Base-by-base conservation (phyloP, 73 alveolate genomes). In the Uronychia setigera region DNA sequence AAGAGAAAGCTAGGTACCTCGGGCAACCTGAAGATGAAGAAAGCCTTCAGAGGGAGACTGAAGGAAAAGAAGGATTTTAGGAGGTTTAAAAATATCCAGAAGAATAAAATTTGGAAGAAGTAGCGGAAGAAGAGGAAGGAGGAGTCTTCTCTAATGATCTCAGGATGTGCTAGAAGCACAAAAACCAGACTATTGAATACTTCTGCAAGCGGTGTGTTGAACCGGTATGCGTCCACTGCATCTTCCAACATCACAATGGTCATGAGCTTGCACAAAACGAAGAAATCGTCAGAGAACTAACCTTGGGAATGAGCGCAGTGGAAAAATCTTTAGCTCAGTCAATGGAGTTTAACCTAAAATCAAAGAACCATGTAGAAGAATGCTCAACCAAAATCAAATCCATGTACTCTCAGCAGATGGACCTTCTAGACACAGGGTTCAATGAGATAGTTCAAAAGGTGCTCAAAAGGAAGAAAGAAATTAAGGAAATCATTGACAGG, bases 161-260 rank as follows among this genome's bases (percentile, higher is more conserved):
- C 5, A 46, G 19, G 67, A 11, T 46, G 67, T 46, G 67, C 67
- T 11, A 19, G 5, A 46, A 46, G 67, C 67, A 46, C 67, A 5
- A 46, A 5, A 46, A 46, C 67, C 67, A 46, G 67, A 46, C 67
- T 19, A 46, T 46, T 19, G 67, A 46, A 19, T 46, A 46, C 19
- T 46, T 46, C 19, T 46, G 67, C 67, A 46, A 19, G 67, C 5
- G 67, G 67, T 46, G 67, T 19, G 5, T 5, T 19, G 67, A 11
- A 19, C 67, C 67, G 19, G 67, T 46, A 5, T 46, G 67, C 67
- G 67, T 46, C 67, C 67, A 46, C 67, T 46, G 67, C 67, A 46
- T 46, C 67, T 46, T 11, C 67, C 19, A 46, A 19, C 5, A 19
- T 19, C 67, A 46, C 67, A 46, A 46, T 46, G 67, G 67, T 19